Evolutionary conservation across 441 rosid species (phyloP).

Genomic region (Erodium moschatum): DNA sequence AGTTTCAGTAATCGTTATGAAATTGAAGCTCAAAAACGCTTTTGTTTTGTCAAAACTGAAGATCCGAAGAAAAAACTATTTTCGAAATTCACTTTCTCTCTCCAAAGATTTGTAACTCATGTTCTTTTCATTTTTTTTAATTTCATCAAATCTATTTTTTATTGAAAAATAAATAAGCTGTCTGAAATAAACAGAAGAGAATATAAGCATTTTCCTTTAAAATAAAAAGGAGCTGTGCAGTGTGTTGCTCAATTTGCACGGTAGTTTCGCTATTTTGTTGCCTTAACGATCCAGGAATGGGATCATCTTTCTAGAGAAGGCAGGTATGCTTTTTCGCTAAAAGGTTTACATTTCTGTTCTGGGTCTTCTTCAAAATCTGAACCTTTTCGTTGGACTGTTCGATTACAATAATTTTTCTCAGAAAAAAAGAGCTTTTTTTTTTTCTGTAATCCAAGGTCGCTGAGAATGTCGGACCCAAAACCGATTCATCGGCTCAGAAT

Average conservation of each 20-base stretch:
- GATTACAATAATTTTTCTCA: background rate
- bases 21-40: too few species aligned
- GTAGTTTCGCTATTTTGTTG: conserved; percentile 6
- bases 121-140: background rate
- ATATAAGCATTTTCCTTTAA: background rate
- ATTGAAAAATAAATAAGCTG: background rate
- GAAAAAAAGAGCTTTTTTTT: background rate
- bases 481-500: conserved; percentile 31
- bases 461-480: conserved; percentile 72
- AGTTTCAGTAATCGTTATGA: too few species aligned
- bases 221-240: background rate
- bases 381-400: background rate
- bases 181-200: background rate
- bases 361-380: background rate
- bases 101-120: background rate
- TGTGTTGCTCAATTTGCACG: background rate
- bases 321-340: conserved; percentile 1
- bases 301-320: conserved; percentile 5
- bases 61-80: background rate
- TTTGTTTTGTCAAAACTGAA: background rate
- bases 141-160: too few species aligned
- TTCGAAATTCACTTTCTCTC: background rate
- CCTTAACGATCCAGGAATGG: background rate
- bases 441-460: conserved; percentile 30
- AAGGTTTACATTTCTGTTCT: background rate